Conservation (phyloP, 371 early-diverging fungal genomes). For the Actinomortierella wolfii region DNA sequence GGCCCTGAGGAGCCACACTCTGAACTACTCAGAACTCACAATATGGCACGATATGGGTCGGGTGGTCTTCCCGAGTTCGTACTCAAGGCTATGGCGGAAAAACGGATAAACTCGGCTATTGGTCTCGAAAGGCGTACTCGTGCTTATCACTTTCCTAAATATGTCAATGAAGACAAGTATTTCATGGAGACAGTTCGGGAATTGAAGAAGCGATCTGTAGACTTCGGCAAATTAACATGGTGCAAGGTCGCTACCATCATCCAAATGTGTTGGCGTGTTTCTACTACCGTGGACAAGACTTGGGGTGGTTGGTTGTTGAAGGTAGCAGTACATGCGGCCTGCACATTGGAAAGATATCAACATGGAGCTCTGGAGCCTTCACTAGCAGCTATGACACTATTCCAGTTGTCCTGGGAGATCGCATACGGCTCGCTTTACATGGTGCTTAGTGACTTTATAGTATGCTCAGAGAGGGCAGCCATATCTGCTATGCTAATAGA, state of each 20-base stretch:
- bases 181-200: background rate
- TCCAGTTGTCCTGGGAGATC: conserved; percentile 11
- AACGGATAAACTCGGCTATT: conserved; percentile 6
- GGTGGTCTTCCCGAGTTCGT: conserved; percentile 6
- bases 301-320: conserved; percentile 15
- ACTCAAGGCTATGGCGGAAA: background rate
- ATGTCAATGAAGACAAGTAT: no score
- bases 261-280: conserved; percentile 11
- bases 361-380: background rate
- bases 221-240: conserved; percentile 4
- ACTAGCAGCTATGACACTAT: conserved; percentile 4
- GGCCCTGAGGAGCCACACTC: conserved; percentile 6
- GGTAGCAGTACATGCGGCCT: conserved; percentile 16
- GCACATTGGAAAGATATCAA: conserved; percentile 9
- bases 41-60: conserved; percentile 13
- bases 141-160: no score
- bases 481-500: conserved; percentile 6
- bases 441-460: background rate
- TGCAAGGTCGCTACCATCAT: conserved; percentile 9
- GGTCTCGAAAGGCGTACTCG: no score
- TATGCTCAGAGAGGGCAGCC: conserved; percentile 2
- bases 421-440: conserved; percentile 1
- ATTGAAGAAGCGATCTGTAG: conserved; percentile 2
- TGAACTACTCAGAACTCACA: conserved; percentile 8
- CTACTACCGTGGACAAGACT: conserved; percentile 3